Percentiles rank a stretch among this genome's conserved stretches.
phyloP scores from a whole-genome alignment of 371 early-diverging fungal species.

The Mucor ambiguus region DNA sequence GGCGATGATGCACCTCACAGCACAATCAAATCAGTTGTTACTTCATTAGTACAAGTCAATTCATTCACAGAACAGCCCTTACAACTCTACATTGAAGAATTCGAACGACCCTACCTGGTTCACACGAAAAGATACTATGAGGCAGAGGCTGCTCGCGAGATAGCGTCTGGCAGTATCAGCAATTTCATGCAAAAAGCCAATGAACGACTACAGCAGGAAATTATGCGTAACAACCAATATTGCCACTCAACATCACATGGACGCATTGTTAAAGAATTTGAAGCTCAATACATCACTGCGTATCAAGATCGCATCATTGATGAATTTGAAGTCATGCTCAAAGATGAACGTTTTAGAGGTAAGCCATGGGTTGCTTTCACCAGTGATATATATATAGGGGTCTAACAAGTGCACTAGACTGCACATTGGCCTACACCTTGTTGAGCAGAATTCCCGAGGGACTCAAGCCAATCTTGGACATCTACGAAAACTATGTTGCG shows the following conservation, averaged over 20 bases:
- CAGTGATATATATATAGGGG: neutral
- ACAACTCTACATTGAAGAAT: slow-evolving; percentile 78
- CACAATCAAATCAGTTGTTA: slow-evolving; percentile 58
- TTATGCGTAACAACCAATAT: slow-evolving; percentile 54
- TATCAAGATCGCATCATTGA: slow-evolving; percentile 68
- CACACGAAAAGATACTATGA: slow-evolving; percentile 75
- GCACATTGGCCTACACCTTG: slow-evolving; percentile 71
- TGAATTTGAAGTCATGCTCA: slow-evolving; percentile 75
- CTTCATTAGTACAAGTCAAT: slow-evolving; percentile 71
- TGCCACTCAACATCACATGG: slow-evolving; percentile 73
- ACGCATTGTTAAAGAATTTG: slow-evolving; percentile 72
- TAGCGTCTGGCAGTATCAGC: slow-evolving; percentile 64
- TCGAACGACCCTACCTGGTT: slow-evolving; percentile 75
- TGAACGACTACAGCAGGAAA: slow-evolving; percentile 63
- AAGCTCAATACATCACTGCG: slow-evolving; percentile 72
- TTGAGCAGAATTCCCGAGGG: slow-evolving; percentile 69
- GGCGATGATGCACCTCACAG: slow-evolving; percentile 63
- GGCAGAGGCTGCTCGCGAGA: slow-evolving; percentile 65
- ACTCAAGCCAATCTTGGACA: slow-evolving; percentile 60
- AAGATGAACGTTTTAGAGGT: slow-evolving; percentile 68
- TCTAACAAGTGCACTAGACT: slow-evolving; percentile 52
- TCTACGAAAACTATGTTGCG: slow-evolving; percentile 68
- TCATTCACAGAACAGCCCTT: slow-evolving; percentile 71
- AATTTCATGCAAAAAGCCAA: slow-evolving; percentile 69
- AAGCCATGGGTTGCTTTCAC: neutral